Evolutionary conservation across 441 rosid genomes (phyloP), one percentile per base, ranked within the genome.

Genomic region (Euphorbia schlechtendalii): DNA sequence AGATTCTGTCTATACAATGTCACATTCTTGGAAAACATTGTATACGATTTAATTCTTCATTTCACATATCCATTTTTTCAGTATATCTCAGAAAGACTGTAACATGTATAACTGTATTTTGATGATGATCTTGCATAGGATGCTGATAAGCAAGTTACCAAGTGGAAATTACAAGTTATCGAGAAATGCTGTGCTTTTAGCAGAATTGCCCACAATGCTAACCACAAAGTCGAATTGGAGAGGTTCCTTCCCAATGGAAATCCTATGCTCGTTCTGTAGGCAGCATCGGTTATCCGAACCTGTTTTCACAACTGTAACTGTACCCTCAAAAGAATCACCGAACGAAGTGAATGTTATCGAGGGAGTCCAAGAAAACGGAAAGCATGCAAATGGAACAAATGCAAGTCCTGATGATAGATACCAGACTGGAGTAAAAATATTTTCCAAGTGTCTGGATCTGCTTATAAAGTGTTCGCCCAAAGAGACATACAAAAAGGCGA

Each of bases 241-340:
- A 70, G 96, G 96, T 66, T 78, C 84, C 69, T 78, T 76, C 61
- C 98, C 99, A 7, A 85, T 82, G 81, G 99, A 94, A 72, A 80
- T 87, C 59, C 81, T 91, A 41, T 62, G 78, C 72, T 61, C 84
- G 65, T 89, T 94, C 75, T 94, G 99, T 82, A 92, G 89, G 72
- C 90, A 78, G 81, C 94, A 91, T 57, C 77, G 83, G 63, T 83
- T 91, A 54, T 79, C 89, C 67, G 99, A 94, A 69, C 99, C 99
- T 10, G 75, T 77, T 70, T 81, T 91, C 74, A 68, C 81, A 52
- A 28, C 69, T 56, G 70, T 75, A 67, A 64, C 60, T 59, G 30
- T 59, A 66, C 86, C 96, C 64, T 43, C 32, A 62, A 78, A 78
- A 72, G 73, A 74, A 64, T 75, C 82, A 59, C 64, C 76, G 65